Percentiles rank a stretch among this genome's conserved stretches.
phyloP scores from a whole-genome alignment of 2,329 filamentous ascomycete genomes.

The Scedosporium boydii region DNA sequence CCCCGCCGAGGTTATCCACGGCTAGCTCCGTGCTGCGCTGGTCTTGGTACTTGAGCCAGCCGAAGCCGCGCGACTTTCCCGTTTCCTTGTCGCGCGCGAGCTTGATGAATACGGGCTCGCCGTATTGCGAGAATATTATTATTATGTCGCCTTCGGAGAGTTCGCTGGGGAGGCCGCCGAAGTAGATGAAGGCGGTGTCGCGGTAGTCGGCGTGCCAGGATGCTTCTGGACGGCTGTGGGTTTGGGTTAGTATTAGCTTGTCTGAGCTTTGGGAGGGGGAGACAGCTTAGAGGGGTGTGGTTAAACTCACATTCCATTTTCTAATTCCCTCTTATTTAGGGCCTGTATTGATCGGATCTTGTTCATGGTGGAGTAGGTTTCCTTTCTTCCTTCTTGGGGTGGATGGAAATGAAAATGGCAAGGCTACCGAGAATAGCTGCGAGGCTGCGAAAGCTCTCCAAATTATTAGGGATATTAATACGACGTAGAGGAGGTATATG shows the following conservation, averaged over 20 bases:
- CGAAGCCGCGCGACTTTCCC: conserved; percentile 89
- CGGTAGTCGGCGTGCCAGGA: conserved; percentile 98
- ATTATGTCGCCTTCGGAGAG: conserved; percentile 92
- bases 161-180: conserved; percentile 86
- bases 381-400: not conserved
- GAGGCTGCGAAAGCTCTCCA: not conserved
- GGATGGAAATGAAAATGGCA: not conserved
- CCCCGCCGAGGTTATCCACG: conserved; percentile 89
- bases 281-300: not conserved
- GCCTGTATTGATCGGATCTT: conserved; percentile 84
- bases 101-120: conserved; percentile 89
- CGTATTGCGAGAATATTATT: conserved; percentile 94
- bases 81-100: conserved; percentile 92
- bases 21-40: conserved; percentile 92
- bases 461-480: no score
- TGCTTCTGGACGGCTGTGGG: conserved; percentile 65
- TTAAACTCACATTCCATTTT: conserved; percentile 63
- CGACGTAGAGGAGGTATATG: no score
- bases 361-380: conserved; percentile 58
- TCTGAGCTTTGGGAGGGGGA: not conserved
- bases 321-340: conserved; percentile 90
- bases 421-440: not conserved
- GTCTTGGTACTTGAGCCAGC: conserved; percentile 96
- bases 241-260: conserved; percentile 15
- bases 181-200: conserved; percentile 94